Evolutionary conservation across 192 early-diverging fungal genomes (phyloP).

Genomic region (Piromyces finnis): DNA sequence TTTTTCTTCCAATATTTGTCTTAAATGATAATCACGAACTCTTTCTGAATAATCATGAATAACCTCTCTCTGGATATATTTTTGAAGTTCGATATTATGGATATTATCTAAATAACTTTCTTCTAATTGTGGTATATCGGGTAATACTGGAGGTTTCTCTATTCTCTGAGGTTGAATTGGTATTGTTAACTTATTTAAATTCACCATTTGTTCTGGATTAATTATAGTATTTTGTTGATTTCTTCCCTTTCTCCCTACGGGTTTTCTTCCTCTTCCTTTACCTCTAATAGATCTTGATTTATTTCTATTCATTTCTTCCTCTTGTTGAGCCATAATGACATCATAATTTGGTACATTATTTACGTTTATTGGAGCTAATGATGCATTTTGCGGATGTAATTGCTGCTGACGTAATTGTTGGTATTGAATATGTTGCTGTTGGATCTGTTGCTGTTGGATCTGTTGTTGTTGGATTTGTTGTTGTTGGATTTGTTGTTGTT

Average conservation of each 20-base stretch:
- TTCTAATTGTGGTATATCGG: not conserved
- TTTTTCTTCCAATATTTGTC: not conserved
- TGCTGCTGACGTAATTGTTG: not conserved
- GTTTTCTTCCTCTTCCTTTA: not conserved
- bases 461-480: not conserved
- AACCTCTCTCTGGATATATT: not conserved
- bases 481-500: not conserved
- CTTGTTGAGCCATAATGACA: too few species aligned
- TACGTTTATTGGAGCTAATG: not conserved
- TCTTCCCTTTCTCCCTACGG: not conserved
- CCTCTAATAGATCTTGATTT: not conserved
- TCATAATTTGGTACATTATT: not conserved
- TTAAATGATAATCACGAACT: not conserved
- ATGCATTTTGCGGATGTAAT: too few species aligned
- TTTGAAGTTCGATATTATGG: not conserved
- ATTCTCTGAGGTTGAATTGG: not conserved
- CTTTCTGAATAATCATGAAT: not conserved
- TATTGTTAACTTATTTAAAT: not conserved
- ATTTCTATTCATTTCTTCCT: too few species aligned
- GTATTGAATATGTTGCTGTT: not conserved
- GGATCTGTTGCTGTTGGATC: not conserved
- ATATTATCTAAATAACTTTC: not conserved
- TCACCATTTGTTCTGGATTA: not conserved
- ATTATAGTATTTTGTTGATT: not conserved
- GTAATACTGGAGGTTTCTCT: not conserved